A percentile compares a stretch with the other conserved stretches of the same genome.
Evolutionary conservation across 2,329 filamentous ascomycete species (phyloP).

Genomic region (Penicillium sp.): DNA sequence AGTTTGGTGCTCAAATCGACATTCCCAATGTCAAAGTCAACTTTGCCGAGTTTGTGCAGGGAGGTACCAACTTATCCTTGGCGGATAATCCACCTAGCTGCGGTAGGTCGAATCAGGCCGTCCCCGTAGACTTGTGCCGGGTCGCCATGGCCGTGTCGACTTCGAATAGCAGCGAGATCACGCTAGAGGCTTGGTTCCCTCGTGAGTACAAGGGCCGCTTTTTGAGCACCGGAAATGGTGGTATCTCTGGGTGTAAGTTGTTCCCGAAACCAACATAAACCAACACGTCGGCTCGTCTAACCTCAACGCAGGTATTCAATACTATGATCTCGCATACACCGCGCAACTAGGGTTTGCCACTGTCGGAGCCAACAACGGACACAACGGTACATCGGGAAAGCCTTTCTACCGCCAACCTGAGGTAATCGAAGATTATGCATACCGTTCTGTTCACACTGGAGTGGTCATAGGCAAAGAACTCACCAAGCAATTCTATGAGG

Average conservation of each 20-base stretch:
- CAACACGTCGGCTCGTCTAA: not conserved
- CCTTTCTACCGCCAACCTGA: slow-evolving; percentile 42
- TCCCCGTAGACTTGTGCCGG: slow-evolving; percentile 36
- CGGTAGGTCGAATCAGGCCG: slow-evolving; percentile 26
- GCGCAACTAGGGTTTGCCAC: slow-evolving; percentile 38
- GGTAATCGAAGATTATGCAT: slow-evolving; percentile 43
- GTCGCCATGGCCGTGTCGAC: slow-evolving; percentile 38
- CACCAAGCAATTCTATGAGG: slow-evolving; percentile 33
- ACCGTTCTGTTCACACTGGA: slow-evolving; percentile 38
- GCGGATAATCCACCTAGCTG: slow-evolving; percentile 34
- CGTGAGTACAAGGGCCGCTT: slow-evolving; percentile 41
- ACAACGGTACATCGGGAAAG: slow-evolving; percentile 42
- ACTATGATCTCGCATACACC: slow-evolving; percentile 40
- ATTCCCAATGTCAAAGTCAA: slow-evolving; percentile 27
- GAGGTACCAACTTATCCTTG: slow-evolving; percentile 33
- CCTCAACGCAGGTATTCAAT: slow-evolving; percentile 34
- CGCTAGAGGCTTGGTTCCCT: slow-evolving; percentile 43
- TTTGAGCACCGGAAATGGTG: slow-evolving; percentile 44
- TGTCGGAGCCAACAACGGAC: slow-evolving; percentile 45
- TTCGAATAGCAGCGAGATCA: slow-evolving; percentile 40
- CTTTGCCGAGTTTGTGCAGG: slow-evolving; percentile 28
- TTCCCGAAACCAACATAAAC: no score
- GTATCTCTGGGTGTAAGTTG: slow-evolving; percentile 40
- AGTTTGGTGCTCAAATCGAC: slow-evolving; percentile 21
- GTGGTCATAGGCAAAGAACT: slow-evolving; percentile 36